Percentiles rank a stretch among this genome's conserved stretches.
These are phyloP conservation scores for Skeletonema tropicum DNA, from an alignment of 108 stramenopile genomes.

Conservation along the genomic window DNA sequence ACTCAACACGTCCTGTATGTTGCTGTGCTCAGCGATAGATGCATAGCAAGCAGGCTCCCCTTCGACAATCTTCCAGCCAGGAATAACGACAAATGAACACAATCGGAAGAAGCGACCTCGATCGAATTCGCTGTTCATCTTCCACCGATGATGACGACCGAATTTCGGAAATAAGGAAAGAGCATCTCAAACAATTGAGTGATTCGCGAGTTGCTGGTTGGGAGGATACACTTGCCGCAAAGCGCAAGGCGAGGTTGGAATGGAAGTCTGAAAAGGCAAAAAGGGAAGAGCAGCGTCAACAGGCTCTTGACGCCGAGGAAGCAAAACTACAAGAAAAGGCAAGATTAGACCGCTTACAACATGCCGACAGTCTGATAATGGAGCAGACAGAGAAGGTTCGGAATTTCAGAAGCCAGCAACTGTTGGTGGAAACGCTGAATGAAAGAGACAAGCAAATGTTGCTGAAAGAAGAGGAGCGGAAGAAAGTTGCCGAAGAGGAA, in stretches of 20 bases:
- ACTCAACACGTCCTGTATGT: no score
- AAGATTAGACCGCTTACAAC: constrained; percentile 54
- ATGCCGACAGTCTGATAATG: constrained; percentile 61
- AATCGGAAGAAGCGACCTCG: constrained; percentile 38
- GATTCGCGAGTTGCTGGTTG: constrained; percentile 50
- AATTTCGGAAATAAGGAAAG: constrained; percentile 18
- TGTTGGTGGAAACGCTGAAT: constrained; percentile 65
- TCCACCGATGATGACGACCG: constrained; percentile 9
- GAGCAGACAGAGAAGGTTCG: constrained; percentile 80
- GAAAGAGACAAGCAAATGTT: constrained; percentile 45
- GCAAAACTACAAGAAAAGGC: constrained; percentile 49
- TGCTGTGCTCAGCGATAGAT: no score
- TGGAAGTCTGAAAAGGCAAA: constrained; percentile 56
- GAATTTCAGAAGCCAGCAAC: constrained; percentile 59
- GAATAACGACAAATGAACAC: constrained; percentile 12
- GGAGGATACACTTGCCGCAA: constrained; percentile 49
- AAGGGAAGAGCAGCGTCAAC: constrained; percentile 48
- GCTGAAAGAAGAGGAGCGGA: constrained; percentile 23
- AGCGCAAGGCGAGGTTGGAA: constrained; percentile 50
- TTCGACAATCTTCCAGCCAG: no score
- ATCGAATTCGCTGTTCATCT: constrained; percentile 43
- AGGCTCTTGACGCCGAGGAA: constrained; percentile 50
- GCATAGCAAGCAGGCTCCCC: no score
- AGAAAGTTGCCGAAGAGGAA: constrained; percentile 30
- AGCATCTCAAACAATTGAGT: constrained; percentile 48